phyloP scores from a whole-genome alignment of 2,329 filamentous ascomycete species.

The Neodidymelliopsis sp. region DNA sequence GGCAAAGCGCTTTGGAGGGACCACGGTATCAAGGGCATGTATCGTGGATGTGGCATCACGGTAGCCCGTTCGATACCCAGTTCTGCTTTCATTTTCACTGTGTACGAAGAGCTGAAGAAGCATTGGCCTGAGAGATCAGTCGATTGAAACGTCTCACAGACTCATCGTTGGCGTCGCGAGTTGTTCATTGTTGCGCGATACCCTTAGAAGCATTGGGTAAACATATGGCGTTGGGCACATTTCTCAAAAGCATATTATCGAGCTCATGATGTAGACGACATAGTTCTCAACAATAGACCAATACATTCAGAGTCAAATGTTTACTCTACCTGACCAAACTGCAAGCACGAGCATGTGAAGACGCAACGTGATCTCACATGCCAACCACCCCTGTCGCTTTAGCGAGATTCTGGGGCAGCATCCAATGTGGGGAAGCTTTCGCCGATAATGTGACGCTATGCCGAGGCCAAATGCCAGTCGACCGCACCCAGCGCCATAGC shows the following conservation, averaged over 20 bases:
- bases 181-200: slow-evolving; percentile 14
- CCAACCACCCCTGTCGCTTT: slow-evolving; percentile 26
- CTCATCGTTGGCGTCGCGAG: slow-evolving; percentile 6
- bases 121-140: slow-evolving; percentile 38
- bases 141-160: neutral
- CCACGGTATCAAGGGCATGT: slow-evolving; percentile 83
- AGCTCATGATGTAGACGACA: slow-evolving; percentile 1
- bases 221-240: slow-evolving; percentile 17
- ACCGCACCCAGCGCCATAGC: slow-evolving; percentile 26
- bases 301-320: too few relatives aligned
- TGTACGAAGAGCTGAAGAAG: slow-evolving; percentile 84
- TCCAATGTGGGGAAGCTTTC: slow-evolving; percentile 41
- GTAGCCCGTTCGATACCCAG: slow-evolving; percentile 87
- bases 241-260: slow-evolving; percentile 16
- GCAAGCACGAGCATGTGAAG: slow-evolving; percentile 27
- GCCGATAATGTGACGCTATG: slow-evolving; percentile 44
- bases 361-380: slow-evolving; percentile 34
- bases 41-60: slow-evolving; percentile 94
- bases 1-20: slow-evolving; percentile 78
- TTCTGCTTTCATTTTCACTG: slow-evolving; percentile 97
- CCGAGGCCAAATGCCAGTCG: slow-evolving; percentile 43
- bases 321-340: neutral
- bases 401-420: slow-evolving; percentile 21
- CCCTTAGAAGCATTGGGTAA: slow-evolving; percentile 9
- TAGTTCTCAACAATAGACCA: too few relatives aligned